Evolutionary conservation across 2,329 filamentous ascomycete genomes (phyloP), one percentile per base, ranked within the genome.

Genomic region (Ophidiomyces ophidiicola): DNA sequence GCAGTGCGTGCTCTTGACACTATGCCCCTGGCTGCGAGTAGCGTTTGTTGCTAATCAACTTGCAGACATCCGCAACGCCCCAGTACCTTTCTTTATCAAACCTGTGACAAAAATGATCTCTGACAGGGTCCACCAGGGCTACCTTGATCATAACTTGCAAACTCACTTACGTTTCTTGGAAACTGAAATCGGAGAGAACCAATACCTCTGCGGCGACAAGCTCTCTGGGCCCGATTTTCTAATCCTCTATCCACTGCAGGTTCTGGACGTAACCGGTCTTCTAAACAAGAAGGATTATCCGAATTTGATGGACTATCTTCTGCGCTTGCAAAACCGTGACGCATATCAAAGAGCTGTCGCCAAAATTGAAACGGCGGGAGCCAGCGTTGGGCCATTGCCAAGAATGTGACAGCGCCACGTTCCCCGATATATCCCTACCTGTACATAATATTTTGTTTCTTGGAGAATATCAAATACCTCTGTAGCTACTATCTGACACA

Each of bases 41-140:
- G n/a, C n/a, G n/a, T n/a, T n/a, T n/a, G 19, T 35, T 28, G 38
- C 46, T 12, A 50, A 32, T 2, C 28, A 14, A 23, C 19, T n/a
- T 12, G 6, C 39, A 63, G 65, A 49, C 31, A 61, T 77, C 45
- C 63, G 65, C 45, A 63, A 62, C 15, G 62, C 71, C 0, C 67
- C 72, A 0, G 68, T 78, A 0, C 78, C 78, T 0, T 82, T 82
- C 66, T 80, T 82, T 63, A 63, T 82, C 52, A 76, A 72, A 46
- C 77, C 77, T 2, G 66, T 83, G 44, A 75, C 76, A 10, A 59
- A 60, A 4, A 59, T 64, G 4, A 68, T 82, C 14, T 71, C 71
- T 5, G 55, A 57, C 24, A 58, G 59, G 36, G 53, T 68, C 12
- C 57, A 66, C 30, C 47, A 57, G 4, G 49, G 50, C 3, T 68